Conservation (phyloP, 192 early-diverging fungal genomes). For the Entomortierella lignicola region DNA sequence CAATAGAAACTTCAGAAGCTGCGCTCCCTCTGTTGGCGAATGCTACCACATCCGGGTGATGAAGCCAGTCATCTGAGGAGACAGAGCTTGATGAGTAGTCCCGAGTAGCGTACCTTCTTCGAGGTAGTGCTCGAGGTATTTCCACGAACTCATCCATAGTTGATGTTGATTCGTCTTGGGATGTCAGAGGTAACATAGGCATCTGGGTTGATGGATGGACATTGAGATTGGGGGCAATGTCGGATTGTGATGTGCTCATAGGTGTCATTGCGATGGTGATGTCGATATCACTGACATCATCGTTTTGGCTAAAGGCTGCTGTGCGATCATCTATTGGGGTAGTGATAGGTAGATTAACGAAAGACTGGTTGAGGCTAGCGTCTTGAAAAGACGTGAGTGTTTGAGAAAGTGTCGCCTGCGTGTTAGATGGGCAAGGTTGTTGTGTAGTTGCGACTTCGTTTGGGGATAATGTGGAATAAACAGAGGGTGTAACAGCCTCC, state of each 20-base stretch:
- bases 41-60: constrained; percentile 29
- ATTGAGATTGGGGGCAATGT: neutral
- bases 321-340: too few relatives aligned
- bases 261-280: too few relatives aligned
- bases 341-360: too few relatives aligned
- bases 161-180: neutral
- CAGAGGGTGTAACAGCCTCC: too few relatives aligned
- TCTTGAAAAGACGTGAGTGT: neutral
- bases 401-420: neutral
- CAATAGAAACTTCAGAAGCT: neutral
- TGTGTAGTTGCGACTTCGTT: neutral
- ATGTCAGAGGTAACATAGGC: neutral
- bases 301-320: neutral
- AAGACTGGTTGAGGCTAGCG: neutral
- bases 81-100: constrained; percentile 39
- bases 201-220: neutral
- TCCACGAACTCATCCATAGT: neutral
- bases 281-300: too few relatives aligned
- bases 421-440: neutral
- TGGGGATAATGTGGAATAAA: too few relatives aligned
- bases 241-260: neutral
- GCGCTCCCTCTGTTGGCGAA: neutral
- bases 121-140: constrained; percentile 15
- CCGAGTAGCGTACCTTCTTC: constrained; percentile 42
- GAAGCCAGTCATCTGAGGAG: constrained; percentile 46